Base-by-base conservation (phyloP, 2,329 filamentous ascomycete species). In the Colletotrichum musae region DNA sequence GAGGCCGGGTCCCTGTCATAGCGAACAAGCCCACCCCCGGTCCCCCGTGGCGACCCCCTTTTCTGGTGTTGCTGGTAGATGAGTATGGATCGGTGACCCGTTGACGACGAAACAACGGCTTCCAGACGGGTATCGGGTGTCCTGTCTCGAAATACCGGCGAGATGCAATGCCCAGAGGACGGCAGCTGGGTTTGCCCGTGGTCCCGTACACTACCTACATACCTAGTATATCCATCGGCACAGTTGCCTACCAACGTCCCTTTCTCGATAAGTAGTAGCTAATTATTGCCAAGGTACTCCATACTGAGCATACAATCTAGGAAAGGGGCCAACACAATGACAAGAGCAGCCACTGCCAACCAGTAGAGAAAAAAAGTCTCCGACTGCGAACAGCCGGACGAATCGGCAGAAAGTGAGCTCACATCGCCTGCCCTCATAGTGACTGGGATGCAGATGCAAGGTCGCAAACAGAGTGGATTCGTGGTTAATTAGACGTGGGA, bases 381-480 rank as follows among this genome's bases (percentile, higher is more conserved):
- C 58, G 58, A 52, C 58, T 45, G 36, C 48, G 39, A 68, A 56
- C 39, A 68, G 66, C 66, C 66, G 66, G 48, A 68, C 66, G 61
- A 65, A 68, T 68, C 66, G 66, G 66, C 56, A 68, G 61, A 65
- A 59, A 41, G 41, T 65, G 60, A 53, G 53, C 64, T 58, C 58
- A 51, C 52, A 18, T 57, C 32, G 58, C 28, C 53, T 53, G 39
- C 18, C 26, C 16, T 21, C 32, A 6, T 36, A 6, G 32, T 36
- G 32, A 28, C 36, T 28, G 47, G 60, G 53, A 53, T 64, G 16
- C 52, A 56, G 61, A 41, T 58, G 66, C 66, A 26, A 64, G 28
- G 65, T 65, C 15, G 66, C 50, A 69, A 36, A 58, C 54, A 58
- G 53, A 59, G 65, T 69, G 66, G 66, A 45, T 47, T 50, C n/a